Evolutionary conservation across 768 basidiomycete species (phyloP).

Genomic region (Kwoniella sp.): DNA sequence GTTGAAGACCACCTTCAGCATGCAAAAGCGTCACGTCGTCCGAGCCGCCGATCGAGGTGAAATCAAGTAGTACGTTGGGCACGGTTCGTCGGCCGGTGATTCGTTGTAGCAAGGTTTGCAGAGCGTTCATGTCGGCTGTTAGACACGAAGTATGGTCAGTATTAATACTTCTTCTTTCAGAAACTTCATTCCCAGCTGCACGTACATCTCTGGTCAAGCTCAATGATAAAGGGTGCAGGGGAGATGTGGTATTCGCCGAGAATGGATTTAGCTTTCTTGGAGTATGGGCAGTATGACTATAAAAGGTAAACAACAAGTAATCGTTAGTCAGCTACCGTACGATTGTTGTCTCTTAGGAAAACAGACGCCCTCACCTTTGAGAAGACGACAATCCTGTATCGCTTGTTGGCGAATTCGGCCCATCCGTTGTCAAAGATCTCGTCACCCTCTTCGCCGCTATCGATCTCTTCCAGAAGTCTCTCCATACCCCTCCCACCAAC

Average conservation of each 20-base stretch:
- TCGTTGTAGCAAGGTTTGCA: constrained; percentile 50
- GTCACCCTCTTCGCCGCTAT: constrained; percentile 34
- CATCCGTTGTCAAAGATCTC: constrained; percentile 48
- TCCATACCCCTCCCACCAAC: constrained; percentile 41
- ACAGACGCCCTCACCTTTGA: constrained; percentile 48
- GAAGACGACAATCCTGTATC: constrained; percentile 50
- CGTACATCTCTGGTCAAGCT: constrained; percentile 55
- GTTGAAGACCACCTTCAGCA: constrained; percentile 52
- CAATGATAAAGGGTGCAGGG: constrained; percentile 51
- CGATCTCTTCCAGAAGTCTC: constrained; percentile 39
- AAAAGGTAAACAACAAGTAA: neutral
- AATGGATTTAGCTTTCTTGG: constrained; percentile 52
- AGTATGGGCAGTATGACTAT: constrained; percentile 57
- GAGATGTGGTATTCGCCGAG: constrained; percentile 45
- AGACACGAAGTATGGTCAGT: neutral
- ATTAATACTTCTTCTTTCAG: too few species aligned
- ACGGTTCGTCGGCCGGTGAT: constrained; percentile 56
- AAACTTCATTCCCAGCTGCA: constrained; percentile 7
- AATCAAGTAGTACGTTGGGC: constrained; percentile 56
- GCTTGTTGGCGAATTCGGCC: constrained; percentile 45
- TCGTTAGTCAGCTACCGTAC: neutral
- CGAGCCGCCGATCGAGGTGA: constrained; percentile 52
- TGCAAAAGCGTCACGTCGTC: constrained; percentile 55
- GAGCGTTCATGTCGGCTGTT: constrained; percentile 46
- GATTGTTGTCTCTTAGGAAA: neutral